Percentiles rank a stretch among this genome's conserved stretches.
Evolutionary conservation across 345 rosid genomes (phyloP).

Genomic region (Geranium rotundifolium): DNA sequence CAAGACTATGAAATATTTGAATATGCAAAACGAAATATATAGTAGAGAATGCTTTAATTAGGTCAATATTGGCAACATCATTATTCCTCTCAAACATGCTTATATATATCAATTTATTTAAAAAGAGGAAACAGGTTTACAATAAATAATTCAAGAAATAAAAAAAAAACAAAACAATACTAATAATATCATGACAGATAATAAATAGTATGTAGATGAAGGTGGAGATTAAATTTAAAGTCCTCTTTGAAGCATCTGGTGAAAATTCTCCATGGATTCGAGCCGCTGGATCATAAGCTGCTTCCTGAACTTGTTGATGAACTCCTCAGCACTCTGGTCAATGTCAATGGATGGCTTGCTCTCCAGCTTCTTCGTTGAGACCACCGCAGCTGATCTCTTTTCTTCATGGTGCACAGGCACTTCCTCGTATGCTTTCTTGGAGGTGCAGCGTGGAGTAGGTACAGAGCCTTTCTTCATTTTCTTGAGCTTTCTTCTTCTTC

Average conservation of each 20-base stretch:
- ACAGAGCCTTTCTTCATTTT: constrained; percentile 20
- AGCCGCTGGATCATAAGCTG: constrained; percentile 56
- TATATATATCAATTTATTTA: no score
- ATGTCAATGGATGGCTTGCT: constrained; percentile 45
- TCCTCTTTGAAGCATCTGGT: constrained; percentile 40
- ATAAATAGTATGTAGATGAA: no score
- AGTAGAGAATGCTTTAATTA: no score
- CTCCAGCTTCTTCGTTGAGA: constrained; percentile 24
- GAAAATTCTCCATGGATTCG: constrained; percentile 52
- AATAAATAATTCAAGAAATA: no score
- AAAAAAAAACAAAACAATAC: no score
- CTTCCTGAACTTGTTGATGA: constrained; percentile 50
- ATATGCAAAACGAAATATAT: no score
- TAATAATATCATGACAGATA: no score
- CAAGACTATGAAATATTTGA: no score
- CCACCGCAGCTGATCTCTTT: background rate
- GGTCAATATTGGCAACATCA: no score
- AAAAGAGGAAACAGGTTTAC: no score
- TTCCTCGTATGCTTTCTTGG: no score
- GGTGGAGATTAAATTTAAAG: constrained; percentile 15
- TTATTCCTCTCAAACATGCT: no score
- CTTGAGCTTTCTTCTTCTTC: background rate
- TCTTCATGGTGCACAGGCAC: constrained; percentile 9
- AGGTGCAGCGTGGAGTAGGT: constrained; percentile 7
- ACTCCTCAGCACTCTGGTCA: constrained; percentile 52